These are phyloP conservation scores for Calonectria ilicicola DNA, from an alignment of 2,329 filamentous ascomycete genomes.

Conservation along the genomic window DNA sequence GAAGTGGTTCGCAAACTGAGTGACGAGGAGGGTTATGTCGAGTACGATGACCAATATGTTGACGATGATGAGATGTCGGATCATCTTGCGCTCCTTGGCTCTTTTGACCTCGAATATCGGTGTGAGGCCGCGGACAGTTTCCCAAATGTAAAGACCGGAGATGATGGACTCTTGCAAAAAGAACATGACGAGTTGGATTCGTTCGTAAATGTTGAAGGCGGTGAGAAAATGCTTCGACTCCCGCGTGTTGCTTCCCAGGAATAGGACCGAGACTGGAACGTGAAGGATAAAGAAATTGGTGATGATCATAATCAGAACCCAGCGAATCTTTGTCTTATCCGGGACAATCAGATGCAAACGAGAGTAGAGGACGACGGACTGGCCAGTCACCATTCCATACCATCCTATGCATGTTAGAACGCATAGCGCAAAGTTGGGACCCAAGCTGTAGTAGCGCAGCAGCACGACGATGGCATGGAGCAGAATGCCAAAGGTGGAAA, in stretches of 20 bases:
- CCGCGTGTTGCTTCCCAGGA: slow-evolving; percentile 60
- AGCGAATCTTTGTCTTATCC: slow-evolving; percentile 59
- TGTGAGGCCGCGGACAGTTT: slow-evolving; percentile 61
- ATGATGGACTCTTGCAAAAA: slow-evolving; percentile 67
- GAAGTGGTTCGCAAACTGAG: slow-evolving; percentile 55
- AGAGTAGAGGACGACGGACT: slow-evolving; percentile 71
- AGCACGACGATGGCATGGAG: background rate
- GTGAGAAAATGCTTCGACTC: slow-evolving; percentile 33
- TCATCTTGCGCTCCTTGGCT: slow-evolving; percentile 29
- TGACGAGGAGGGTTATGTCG: slow-evolving; percentile 43
- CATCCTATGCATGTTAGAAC: slow-evolving; percentile 38
- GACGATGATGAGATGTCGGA: slow-evolving; percentile 54
- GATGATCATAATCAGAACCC: slow-evolving; percentile 69
- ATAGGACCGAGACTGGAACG: slow-evolving; percentile 65
- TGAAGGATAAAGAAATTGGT: slow-evolving; percentile 65
- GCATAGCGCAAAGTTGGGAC: slow-evolving; percentile 7
- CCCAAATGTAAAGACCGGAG: slow-evolving; percentile 64
- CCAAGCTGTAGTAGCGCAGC: slow-evolving; percentile 7
- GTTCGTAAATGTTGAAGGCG: slow-evolving; percentile 61
- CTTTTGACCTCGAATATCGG: slow-evolving; percentile 48
- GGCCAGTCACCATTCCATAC: slow-evolving; percentile 68
- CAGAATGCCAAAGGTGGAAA: background rate
- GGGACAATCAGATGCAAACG: slow-evolving; percentile 70
- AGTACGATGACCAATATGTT: slow-evolving; percentile 56
- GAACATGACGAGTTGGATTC: slow-evolving; percentile 66